These are phyloP conservation scores for Bipolaris bicolor DNA, from an alignment of 2,329 filamentous ascomycete species.

Conservation along the genomic window DNA sequence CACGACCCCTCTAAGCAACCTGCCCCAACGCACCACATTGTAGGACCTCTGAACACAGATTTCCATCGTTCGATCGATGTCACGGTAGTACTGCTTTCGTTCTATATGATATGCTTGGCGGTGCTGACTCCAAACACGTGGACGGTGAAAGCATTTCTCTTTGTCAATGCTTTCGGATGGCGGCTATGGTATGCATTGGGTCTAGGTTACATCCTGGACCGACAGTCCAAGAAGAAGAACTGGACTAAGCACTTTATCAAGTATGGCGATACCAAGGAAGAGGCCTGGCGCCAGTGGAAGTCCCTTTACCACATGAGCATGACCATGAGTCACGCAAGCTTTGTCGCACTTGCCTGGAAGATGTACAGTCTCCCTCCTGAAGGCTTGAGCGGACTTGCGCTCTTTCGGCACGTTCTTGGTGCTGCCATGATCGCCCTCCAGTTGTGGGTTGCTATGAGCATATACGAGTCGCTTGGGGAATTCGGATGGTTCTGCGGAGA, in stretches of 20 bases:
- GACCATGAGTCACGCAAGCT: slow-evolving; percentile 86
- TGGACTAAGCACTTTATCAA: slow-evolving; percentile 99
- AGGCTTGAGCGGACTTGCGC: slow-evolving; percentile 84
- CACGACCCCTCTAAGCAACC: slow-evolving; percentile 60
- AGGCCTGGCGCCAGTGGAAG: slow-evolving; percentile 98
- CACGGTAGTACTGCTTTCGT: slow-evolving; percentile 75
- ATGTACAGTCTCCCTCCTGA: slow-evolving; percentile 88
- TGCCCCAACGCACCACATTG: slow-evolving; percentile 77
- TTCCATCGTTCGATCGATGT: slow-evolving; percentile 86
- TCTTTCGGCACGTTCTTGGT: slow-evolving; percentile 87
- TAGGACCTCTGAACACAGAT: slow-evolving; percentile 85
- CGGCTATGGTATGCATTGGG: slow-evolving; percentile 91
- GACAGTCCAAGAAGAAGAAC: slow-evolving; percentile 86
- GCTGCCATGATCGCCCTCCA: slow-evolving; percentile 81
- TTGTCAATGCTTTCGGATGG: slow-evolving; percentile 80
- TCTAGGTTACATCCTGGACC: slow-evolving; percentile 81
- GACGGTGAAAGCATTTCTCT: slow-evolving; percentile 77
- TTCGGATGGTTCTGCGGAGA: slow-evolving; percentile 89
- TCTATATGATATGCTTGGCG: slow-evolving; percentile 77
- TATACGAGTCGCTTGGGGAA: slow-evolving; percentile 94
- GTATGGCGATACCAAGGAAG: slow-evolving; percentile 85
- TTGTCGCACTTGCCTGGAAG: slow-evolving; percentile 92
- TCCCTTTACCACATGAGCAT: slow-evolving; percentile 92
- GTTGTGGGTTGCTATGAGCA: slow-evolving; percentile 88
- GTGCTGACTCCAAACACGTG: slow-evolving; percentile 78